These are phyloP conservation scores for Fusarium devonianum DNA, from an alignment of 2,329 filamentous ascomycete species.

Conservation along the genomic window DNA sequence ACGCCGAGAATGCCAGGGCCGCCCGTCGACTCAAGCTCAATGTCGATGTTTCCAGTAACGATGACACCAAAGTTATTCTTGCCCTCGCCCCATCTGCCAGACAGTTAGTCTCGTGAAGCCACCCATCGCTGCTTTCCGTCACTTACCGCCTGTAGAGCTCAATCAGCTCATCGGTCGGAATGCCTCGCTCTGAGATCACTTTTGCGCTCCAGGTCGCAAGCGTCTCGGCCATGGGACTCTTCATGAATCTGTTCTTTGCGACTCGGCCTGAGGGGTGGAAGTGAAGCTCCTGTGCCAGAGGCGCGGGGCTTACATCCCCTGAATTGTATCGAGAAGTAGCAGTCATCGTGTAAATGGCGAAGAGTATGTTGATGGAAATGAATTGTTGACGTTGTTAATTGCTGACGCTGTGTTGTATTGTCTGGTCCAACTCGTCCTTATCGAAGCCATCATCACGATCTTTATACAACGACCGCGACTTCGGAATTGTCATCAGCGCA, in stretches of 20 bases:
- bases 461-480: constrained; percentile 8
- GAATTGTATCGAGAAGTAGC: constrained; percentile 30
- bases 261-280: constrained; percentile 54
- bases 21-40: constrained; percentile 66
- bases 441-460: not conserved
- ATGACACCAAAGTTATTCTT: constrained; percentile 64
- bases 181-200: constrained; percentile 56
- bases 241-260: constrained; percentile 71
- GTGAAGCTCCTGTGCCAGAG: constrained; percentile 53
- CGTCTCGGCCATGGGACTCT: constrained; percentile 71
- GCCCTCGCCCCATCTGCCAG: constrained; percentile 50
- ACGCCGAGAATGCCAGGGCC: constrained; percentile 65
- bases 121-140: constrained; percentile 30
- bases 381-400: not conserved
- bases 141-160: constrained; percentile 66
- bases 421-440: not conserved
- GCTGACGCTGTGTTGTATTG: not conserved
- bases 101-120: not conserved
- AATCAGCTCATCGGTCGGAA: constrained; percentile 51
- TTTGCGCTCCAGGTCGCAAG: constrained; percentile 67
- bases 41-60: constrained; percentile 70
- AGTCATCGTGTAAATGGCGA: constrained; percentile 13
- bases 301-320: constrained; percentile 23
- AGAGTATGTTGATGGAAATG: not conserved
- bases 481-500: not conserved